Base-by-base conservation (phyloP, 2,329 filamentous ascomycete genomes). In the Decorospora gaudefroyi region DNA sequence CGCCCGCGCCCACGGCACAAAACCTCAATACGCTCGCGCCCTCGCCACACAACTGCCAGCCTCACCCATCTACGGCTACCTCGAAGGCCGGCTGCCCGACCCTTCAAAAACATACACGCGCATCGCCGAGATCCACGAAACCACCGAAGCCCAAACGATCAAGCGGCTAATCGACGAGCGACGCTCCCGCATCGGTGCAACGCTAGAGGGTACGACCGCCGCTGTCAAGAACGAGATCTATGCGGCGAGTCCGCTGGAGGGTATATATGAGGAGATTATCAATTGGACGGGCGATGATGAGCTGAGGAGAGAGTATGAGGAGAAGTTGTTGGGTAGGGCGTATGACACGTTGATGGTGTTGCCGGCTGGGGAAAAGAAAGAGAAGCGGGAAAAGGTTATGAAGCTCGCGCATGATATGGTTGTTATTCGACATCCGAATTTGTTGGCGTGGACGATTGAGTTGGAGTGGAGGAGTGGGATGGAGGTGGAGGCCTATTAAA, bases 221-320 rank as follows among this genome's bases (percentile, higher is more conserved):
- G 88, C 96, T 49, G 93, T 95, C 34, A 96, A 92, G 68, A 79
- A 85, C 23, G 93, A 99, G 68, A 85, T 96, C 1, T 85, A 88
- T 54, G 76, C 76, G 19, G 78, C 82, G 49, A 96, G 90, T 69
- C 79, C 84, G 46, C 74, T 99, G n/a, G 90, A 91, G 59, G 75
- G 83, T 23, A 73, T 95, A 31, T 97, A 96, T 65, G 82, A 83
- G 43, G 80, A 90, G 37, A 79, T 96, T 36, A 91, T 96, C 62
- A 85, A 96, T 65, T 99, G 93, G 93, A 86, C 86, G 7, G 82
- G 76, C 44, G 90, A 97, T 59, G 93, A 99, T 63, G 88, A 92
- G 15, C 68, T 90, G 22, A 82, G 93, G 31, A 84, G 92, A 25
- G 79, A 81, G 25, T 95, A 92, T 51, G 95, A 99, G 67, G 91